Evolutionary conservation across 2,329 filamentous ascomycete species (phyloP).

Genomic region (Trichoderma endophyticum): DNA sequence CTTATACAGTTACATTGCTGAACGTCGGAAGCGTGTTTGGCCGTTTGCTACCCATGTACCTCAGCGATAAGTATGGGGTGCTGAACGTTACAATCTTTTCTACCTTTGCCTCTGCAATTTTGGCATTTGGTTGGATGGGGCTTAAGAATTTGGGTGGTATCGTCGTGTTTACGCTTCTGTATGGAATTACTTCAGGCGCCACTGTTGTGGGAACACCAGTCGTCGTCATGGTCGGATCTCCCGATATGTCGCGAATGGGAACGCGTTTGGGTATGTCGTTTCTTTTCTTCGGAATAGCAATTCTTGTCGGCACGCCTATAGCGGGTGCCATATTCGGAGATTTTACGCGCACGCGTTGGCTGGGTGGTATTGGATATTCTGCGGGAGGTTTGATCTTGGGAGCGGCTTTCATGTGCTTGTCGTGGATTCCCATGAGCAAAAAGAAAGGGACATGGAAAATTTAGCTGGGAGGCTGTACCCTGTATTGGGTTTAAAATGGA

Average conservation of each 20-base stretch:
- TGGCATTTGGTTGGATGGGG: constrained; percentile 13
- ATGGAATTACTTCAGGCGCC: constrained; percentile 2
- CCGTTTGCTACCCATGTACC: constrained; percentile 40
- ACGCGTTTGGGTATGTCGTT: constrained; percentile 12
- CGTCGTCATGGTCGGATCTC: neutral
- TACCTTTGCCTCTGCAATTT: neutral
- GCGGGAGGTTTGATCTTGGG: neutral
- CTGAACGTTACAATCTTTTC: constrained; percentile 34
- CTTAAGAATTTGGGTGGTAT: neutral
- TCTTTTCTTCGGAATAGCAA: neutral
- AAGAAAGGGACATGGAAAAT: neutral
- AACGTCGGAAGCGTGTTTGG: constrained; percentile 47
- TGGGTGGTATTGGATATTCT: neutral
- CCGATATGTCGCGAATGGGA: neutral
- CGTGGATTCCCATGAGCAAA: neutral
- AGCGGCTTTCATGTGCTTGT: neutral
- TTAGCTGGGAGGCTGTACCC: neutral
- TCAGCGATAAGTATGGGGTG: constrained; percentile 35
- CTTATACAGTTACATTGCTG: constrained; percentile 43
- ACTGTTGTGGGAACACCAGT: neutral
- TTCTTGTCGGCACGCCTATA: constrained; percentile 13
- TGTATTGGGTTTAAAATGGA: neutral
- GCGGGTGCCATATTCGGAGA: constrained; percentile 2
- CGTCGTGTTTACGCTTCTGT: neutral
- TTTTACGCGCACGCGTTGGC: neutral